These are phyloP conservation scores for Jimgerdemannia lactiflua DNA, from an alignment of 192 early-diverging fungal genomes.

Conservation along the genomic window DNA sequence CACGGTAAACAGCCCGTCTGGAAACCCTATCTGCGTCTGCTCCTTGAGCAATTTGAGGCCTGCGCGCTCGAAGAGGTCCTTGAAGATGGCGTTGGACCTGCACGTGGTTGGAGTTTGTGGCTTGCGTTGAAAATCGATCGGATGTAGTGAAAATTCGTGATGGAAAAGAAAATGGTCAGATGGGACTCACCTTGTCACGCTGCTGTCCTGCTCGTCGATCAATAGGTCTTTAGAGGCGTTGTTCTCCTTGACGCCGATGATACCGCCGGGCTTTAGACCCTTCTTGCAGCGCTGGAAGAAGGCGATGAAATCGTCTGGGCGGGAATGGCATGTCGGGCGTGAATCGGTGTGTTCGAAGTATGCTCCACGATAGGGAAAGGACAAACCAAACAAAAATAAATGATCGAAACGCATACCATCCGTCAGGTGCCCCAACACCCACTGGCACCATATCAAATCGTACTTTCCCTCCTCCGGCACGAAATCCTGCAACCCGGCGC, in stretches of 20 bases:
- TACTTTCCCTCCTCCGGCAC: constrained; percentile 64
- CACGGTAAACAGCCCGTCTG: constrained; percentile 62
- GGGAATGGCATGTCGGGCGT: neutral
- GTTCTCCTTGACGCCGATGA: constrained; percentile 95
- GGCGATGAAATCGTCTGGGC: constrained; percentile 70
- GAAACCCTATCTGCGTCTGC: constrained; percentile 65
- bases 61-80: constrained; percentile 58
- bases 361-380: too few species aligned
- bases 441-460: constrained; percentile 98
- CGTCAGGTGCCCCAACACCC: constrained; percentile 93
- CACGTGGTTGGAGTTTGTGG: neutral
- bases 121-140: neutral
- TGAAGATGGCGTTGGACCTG: constrained; percentile 56
- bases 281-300: constrained; percentile 79
- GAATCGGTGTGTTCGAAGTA: neutral
- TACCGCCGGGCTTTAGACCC: constrained; percentile 61
- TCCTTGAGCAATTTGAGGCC: constrained; percentile 62
- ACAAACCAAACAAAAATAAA: too few species aligned
- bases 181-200: constrained; percentile 57
- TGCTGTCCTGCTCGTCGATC: constrained; percentile 83
- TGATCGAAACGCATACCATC: constrained; percentile 52
- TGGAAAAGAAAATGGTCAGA: neutral
- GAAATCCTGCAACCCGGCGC: constrained; percentile 83
- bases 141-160: neutral
- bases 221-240: constrained; percentile 58